phyloP scores from a whole-genome alignment of 176 grass and related monocot genomes.

The Stipa capillata region DNA sequence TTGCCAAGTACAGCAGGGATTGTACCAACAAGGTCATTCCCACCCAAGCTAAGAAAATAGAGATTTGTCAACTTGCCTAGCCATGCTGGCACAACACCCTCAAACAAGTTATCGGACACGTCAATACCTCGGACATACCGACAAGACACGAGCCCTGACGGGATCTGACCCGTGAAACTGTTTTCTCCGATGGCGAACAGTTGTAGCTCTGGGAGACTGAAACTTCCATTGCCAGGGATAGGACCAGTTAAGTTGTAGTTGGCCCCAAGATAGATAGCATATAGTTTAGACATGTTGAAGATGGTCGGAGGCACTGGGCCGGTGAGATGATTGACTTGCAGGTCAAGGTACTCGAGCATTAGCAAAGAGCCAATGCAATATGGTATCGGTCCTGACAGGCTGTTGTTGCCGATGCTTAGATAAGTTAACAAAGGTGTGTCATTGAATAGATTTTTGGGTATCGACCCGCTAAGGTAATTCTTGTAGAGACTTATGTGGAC shows the following conservation, averaged over 20 bases:
- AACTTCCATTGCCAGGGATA: background rate
- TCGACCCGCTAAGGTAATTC: background rate
- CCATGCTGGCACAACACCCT: background rate
- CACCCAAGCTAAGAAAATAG: background rate
- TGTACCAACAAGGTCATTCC: background rate
- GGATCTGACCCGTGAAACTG: background rate
- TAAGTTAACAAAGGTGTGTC: background rate
- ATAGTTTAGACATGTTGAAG: constrained; percentile 1
- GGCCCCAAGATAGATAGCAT: background rate
- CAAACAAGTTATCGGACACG: background rate
- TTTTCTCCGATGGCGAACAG: background rate
- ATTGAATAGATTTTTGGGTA: background rate
- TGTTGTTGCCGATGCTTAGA: background rate
- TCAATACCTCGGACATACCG: background rate
- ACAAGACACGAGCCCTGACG: background rate
- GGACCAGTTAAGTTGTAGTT: background rate
- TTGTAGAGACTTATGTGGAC: background rate
- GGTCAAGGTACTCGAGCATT: background rate
- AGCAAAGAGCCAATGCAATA: background rate
- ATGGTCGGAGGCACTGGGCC: background rate
- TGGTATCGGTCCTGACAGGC: background rate
- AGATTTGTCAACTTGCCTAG: background rate
- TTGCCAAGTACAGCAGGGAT: background rate
- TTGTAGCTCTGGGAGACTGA: background rate
- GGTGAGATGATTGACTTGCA: background rate